Base-by-base conservation (phyloP, 2,329 filamentous ascomycete genomes). In the Immersiporthe knoxdaviesiana region DNA sequence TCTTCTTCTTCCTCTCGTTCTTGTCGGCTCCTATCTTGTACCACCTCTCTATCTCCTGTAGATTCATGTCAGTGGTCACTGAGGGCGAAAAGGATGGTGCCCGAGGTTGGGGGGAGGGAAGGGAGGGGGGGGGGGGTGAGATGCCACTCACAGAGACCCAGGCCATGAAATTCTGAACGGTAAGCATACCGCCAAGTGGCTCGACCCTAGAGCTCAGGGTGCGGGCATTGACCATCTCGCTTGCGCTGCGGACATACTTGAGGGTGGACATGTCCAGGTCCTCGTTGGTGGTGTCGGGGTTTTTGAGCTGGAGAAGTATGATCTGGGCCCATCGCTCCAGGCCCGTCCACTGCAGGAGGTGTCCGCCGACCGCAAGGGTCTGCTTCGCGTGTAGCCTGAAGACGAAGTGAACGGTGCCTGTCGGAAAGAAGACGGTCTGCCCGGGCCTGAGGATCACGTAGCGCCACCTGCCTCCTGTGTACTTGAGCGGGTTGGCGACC, bases 351-450 rank as follows among this genome's bases (percentile, higher is more conserved):
- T 78, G 77, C 63, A 79, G 71, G 10, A 79, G 70, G 66, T 79
- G 77, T 10, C 77, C 77, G 52, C 77, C 76, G 24, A 79, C 73
- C 16, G 77, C 78, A 11, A 79, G 71, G 24, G 77, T 79, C 66
- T 76, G 74, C 60, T 70, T 66, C 18, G 62, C 60, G 35, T 73
- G 73, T 60, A 73, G 65, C 56, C 77, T 74, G 64, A 79, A 79
- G 2, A 80, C 77, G 65, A 77, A 77, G 71, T 80, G 77, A 59
- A 80, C 76, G 8, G 76, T 79, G 65, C 78, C 78, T 24, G 76
- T 75, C 50, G 72, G 68, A 67, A 80, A 79, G 65, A 77, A 79
- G 14, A 80, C 74, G 2, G 78, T 77, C 74, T 80, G 76, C 11
- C 77, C 78, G 1, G 77, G 77, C 64, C 74, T 73, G 21, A 80